Evolutionary conservation across 1,284 basidiomycete genomes (phyloP).

Genomic region (Cryptococcus sp.): DNA sequence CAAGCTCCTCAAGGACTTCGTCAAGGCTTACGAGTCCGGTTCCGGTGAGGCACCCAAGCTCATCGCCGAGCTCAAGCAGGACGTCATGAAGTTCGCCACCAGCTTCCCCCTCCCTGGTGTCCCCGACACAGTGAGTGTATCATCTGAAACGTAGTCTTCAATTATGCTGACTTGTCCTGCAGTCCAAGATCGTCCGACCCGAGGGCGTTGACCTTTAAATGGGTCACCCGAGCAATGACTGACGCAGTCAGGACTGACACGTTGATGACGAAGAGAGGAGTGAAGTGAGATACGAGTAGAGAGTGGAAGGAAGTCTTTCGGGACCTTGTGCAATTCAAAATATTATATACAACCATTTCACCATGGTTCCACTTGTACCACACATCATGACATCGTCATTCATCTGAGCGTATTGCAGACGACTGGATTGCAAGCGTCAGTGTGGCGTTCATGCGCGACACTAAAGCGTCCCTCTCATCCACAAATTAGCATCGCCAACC

Average conservation of each 20-base stretch:
- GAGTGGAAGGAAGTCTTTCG: neutral
- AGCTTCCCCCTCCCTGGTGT: conserved; percentile 93
- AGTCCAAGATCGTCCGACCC: conserved; percentile 48
- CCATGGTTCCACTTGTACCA: conserved; percentile 20
- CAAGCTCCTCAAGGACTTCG: conserved; percentile 96
- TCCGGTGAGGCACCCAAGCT: conserved; percentile 67
- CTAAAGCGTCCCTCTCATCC: too few species aligned
- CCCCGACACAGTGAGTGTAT: conserved; percentile 58
- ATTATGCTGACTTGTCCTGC: conserved; percentile 3
- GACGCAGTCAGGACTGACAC: neutral
- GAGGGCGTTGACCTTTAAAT: conserved; percentile 44
- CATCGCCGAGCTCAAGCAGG: conserved; percentile 51
- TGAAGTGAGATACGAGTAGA: neutral
- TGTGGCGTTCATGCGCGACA: too few species aligned
- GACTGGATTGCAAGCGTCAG: too few species aligned
- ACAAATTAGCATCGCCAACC: too few species aligned
- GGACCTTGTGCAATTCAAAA: conserved; percentile 2
- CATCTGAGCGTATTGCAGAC: conserved; percentile 17
- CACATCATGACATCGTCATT: conserved; percentile 25
- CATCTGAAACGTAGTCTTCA: neutral
- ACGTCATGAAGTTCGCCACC: conserved; percentile 74
- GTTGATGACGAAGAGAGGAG: neutral
- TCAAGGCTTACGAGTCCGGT: conserved; percentile 73
- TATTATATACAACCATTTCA: conserved; percentile 19
- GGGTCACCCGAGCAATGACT: neutral